Base-by-base conservation (phyloP, 2,329 filamentous ascomycete genomes). In the Cadophora malorum region DNA sequence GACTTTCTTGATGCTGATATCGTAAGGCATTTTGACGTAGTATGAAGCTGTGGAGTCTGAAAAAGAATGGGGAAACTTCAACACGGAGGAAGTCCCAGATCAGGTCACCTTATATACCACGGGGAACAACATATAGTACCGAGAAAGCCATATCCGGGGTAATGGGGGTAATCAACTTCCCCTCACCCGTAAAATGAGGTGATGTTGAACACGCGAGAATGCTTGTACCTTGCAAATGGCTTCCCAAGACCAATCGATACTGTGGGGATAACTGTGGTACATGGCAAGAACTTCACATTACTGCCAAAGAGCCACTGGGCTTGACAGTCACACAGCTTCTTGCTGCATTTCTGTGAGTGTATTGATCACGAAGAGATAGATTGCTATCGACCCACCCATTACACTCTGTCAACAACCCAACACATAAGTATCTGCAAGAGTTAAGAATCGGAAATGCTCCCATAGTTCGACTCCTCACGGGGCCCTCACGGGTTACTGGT, bases 1-100 rank as follows among this genome's bases (percentile, higher is more conserved):
- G 25, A 74, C 65, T 62, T 70, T 74, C 65, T 71, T 70, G 70
- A 72, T 61, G 38, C 31, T 65, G n/a, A 67, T 69, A 58, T 72
- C 70, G 62, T 68, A 70, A 21, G 69, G 67, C 70, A 74, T 73
- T 47, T 47, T 35, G 31, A 45, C 12, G n/a, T 31, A 5, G 4
- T 10, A 14, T 31, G 8, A 58, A 19, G 14, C 8, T 38, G 33
- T 38, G 3, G 6, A 56, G 28, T 16, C 16, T 28, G 7, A 28
- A 35, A 56, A 41, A 35, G n/a, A 16, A 53, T 28, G 23, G 23
- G 25, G 6, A 21, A 19, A 38, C 1, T 35, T 23, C 1, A 41
- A 58, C n/a, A 58, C 19, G 19, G 55, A 58, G 14, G 16, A 31
- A 41, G 6, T 25, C 9, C n/a, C n/a, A 41, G 55, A 58, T 23